Conservation (phyloP, 2,329 filamentous ascomycete genomes). For the Aspergillus neotritici region DNA sequence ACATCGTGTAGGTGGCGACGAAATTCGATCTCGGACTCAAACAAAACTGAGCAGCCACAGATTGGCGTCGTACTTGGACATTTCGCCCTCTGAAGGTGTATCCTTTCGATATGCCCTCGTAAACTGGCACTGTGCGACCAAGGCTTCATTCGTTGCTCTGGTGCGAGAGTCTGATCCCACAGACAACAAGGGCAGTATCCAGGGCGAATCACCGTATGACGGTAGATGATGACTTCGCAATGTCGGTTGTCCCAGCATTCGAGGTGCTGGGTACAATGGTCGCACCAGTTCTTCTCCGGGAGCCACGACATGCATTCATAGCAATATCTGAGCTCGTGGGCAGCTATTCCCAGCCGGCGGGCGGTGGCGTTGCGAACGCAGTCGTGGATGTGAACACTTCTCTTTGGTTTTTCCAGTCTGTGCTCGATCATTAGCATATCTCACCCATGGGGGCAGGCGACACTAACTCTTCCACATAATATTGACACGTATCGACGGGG, state of each 20-base stretch:
- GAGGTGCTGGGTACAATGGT: too few species aligned
- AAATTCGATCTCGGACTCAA: constrained; percentile 4
- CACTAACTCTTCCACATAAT: constrained; percentile 12
- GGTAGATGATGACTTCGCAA: background rate
- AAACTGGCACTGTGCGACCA: constrained; percentile 1
- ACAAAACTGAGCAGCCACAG: constrained; percentile 3
- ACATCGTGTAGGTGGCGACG: constrained; percentile 4
- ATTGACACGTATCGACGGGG: constrained; percentile 6
- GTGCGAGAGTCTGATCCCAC: background rate
- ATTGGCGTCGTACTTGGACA: constrained; percentile 1
- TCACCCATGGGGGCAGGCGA: background rate
- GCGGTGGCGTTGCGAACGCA: constrained; percentile 10
- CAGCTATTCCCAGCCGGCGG: constrained; percentile 5
- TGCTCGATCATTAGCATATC: constrained; percentile 3
- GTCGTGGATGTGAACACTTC: constrained; percentile 14
- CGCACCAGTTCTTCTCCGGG: background rate
- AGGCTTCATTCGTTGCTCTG: constrained; percentile 1
- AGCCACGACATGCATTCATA: constrained; percentile 15
- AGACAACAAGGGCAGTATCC: constrained; percentile 8
- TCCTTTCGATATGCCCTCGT: constrained; percentile 2
- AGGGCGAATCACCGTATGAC: constrained; percentile 2
- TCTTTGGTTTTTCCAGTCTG: constrained; percentile 11
- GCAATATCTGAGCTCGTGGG: constrained; percentile 10
- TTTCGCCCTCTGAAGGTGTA: constrained; percentile 1
- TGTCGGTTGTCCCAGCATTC: too few species aligned